Base-by-base conservation (phyloP, 495 filamentous ascomycete genomes). In the Aspergillus sclerotioniger region DNA sequence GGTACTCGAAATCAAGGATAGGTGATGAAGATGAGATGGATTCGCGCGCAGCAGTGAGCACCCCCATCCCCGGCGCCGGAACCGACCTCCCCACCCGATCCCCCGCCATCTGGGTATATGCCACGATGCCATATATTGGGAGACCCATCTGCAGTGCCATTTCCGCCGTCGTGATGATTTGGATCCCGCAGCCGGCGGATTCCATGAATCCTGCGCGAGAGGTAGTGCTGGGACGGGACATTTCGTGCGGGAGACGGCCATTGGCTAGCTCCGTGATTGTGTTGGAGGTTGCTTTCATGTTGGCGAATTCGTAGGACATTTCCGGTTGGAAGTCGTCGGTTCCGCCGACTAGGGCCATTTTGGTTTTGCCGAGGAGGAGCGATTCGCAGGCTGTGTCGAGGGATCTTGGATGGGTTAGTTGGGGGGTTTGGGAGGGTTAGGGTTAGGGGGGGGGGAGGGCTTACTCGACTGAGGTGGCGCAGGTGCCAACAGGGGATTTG, bases 311-410 rank as follows among this genome's bases (percentile, higher is more conserved):
- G 62, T 96, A 96, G 9, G 93, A 96, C 53, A 92, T 93, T 76
- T 98, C 93, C 73, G 96, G 92, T 61, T 93, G 90, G 80, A 98
- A 96, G 76, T 98, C 93, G 77, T 98, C 93, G 68, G 96, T 96
- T 55, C 93, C 93, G 82, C 93, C 93, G 50, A 98, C 93, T 53
- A 98, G 86, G 80, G 92, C 96, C 60, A 98, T 82, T 45, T 90
- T 87, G 25, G 93, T 92, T 78, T 97, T 96, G 65, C 93, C 94
- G 69, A 96, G 91, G 61, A 96, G 82, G 68, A 98, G 96, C 17
- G 92, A 95, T 74, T 98, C 93, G 68, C 92, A 94, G 65, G 92
- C 93, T 64, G 93, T 95, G 66, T 98, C 93, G 55, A 97, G 79
- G 9, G 94, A 96, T 35, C 33, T 35, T 6, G 31, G 31, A 10